Evolutionary conservation across 352 stramenopile species (phyloP), one percentile per base, ranked within the genome.

Genomic region (Phytophthora pisi): DNA sequence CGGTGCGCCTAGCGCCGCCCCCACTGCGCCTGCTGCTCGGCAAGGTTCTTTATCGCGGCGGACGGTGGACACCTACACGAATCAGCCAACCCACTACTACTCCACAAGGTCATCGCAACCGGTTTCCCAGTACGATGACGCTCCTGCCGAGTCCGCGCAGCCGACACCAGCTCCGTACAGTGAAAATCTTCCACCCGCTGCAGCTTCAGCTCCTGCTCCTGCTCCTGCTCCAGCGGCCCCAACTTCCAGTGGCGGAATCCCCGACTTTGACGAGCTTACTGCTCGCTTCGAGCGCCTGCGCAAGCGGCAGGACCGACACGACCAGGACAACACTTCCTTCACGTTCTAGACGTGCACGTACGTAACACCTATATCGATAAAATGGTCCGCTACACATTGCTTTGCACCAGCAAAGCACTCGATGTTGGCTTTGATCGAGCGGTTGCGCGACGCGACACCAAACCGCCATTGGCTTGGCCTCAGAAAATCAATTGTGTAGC

Each of bases 211-310:
- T 42, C 49, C 63, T 15, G 24, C 64, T 24, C 49, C 63, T 15
- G 24, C 64, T 24, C 28, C 64, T 20, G 20, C 20, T 20, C 20
- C 20, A 51, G 28, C 58, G 28, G 50, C 57, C 11, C 24, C 67
- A 47, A n/a, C 68, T 16, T 56, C 67, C 8, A 79, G 84, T 20
- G 86, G 79, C 5, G 54, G 43, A 8, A 73, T 93, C 4, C 87
- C 88, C 13, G 88, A 97, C 70, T 98, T 98, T 76, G 90, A 98
- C 57, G 92, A 98, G 68, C 86, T 99, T 56, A 97, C 93, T 2
- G 92, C 91, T 9, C 89, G 93, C 24, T 99, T 99, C 71, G 89
- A 97, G 45, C 85, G 84, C 5, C 78, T 99, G 60, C 84, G 88
- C 42, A 85, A 91, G 69, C 84, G 80, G 16, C 86, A 92, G 72